Evolutionary conservation across 306 rosid genomes (phyloP).

Genomic region (Fragaria ananassa): DNA sequence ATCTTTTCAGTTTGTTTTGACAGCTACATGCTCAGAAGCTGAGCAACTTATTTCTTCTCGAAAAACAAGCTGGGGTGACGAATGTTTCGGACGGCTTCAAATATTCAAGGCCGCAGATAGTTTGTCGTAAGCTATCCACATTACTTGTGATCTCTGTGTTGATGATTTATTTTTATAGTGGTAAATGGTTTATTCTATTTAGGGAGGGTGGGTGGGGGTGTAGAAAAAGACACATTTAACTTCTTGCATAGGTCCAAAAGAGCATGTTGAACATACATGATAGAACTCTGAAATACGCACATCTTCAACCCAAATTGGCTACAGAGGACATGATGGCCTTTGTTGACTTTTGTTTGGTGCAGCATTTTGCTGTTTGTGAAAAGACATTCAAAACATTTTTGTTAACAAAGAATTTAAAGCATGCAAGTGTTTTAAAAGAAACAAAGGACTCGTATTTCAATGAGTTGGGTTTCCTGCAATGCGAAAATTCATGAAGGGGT

Average conservation of each 20-base stretch:
- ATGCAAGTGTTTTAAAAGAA: background rate
- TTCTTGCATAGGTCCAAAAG: background rate
- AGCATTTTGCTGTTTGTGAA: background rate
- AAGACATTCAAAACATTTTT: background rate
- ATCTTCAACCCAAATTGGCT: background rate
- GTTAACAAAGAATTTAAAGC: background rate
- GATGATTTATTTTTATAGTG: background rate
- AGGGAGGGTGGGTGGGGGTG: background rate
- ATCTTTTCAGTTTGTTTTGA: constrained; percentile 76
- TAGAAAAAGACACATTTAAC: background rate
- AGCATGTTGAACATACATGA: background rate
- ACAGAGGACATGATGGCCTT: background rate
- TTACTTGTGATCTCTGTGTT: constrained; percentile 21
- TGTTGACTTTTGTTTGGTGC: background rate
- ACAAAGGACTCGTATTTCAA: background rate
- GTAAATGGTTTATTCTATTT: background rate
- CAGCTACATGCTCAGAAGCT: constrained; percentile 72
- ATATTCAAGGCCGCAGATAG: constrained; percentile 69
- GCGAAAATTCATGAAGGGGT: background rate
- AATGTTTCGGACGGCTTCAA: constrained; percentile 69
- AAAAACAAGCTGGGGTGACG: constrained; percentile 54
- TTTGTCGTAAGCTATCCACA: constrained; percentile 61
- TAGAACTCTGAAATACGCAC: background rate
- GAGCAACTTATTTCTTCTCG: constrained; percentile 69
- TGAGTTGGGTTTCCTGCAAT: background rate